Evolutionary conservation across 768 basidiomycete genomes (phyloP).

Genomic region (Asterophora parasitica): DNA sequence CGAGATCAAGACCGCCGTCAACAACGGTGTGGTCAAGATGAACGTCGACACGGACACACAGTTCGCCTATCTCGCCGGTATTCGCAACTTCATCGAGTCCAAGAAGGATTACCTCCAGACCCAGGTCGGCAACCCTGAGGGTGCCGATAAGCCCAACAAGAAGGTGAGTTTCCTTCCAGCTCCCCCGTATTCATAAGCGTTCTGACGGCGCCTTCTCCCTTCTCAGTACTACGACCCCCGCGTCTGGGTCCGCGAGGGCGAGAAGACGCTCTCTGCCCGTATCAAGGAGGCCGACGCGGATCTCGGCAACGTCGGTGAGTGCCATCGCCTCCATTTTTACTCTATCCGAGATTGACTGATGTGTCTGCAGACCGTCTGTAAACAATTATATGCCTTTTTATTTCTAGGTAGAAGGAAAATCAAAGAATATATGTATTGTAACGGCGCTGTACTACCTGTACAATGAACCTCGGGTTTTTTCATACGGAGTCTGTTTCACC

Average conservation of each 20-base stretch:
- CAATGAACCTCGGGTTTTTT: no score
- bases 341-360: not conserved
- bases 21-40: conserved; percentile 97
- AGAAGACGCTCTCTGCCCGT: conserved; percentile 84
- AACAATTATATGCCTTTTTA: not conserved
- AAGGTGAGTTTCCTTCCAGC: conserved; percentile 48
- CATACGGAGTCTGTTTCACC: no score
- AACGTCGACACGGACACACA: conserved; percentile 97
- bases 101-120: conserved; percentile 85
- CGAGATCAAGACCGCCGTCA: conserved; percentile 90
- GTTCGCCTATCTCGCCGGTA: conserved; percentile 85
- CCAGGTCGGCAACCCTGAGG: conserved; percentile 98
- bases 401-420: not conserved
- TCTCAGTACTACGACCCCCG: conserved; percentile 86
- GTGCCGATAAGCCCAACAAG: conserved; percentile 98
- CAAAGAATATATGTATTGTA: not conserved
- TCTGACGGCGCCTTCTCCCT: conserved; percentile 4
- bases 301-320: conserved; percentile 57
- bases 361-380: conserved; percentile 10
- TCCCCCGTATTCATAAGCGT: not conserved
- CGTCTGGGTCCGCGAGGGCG: conserved; percentile 98
- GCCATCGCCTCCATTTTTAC: not conserved
- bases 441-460: not conserved
- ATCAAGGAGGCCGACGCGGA: conserved; percentile 94
- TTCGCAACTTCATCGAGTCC: conserved; percentile 80